phyloP scores from a whole-genome alignment of 169 alveolate genomes.

The Theileria annulata region DNA sequence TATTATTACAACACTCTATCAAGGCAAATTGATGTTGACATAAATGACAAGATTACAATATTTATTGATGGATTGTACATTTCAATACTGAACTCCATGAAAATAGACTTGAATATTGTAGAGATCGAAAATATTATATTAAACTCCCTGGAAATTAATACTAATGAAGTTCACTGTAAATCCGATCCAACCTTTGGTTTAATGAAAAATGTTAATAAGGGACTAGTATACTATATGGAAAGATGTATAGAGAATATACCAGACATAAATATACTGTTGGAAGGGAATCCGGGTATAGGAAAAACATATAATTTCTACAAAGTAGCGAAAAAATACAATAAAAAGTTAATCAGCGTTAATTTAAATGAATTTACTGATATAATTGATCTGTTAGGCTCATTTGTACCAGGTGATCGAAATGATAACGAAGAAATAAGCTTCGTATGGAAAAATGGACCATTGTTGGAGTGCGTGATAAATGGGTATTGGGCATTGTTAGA shows the following conservation, averaged over 20 bases:
- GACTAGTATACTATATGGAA: conserved; percentile 60
- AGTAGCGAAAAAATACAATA: conserved; percentile 85
- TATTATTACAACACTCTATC: not conserved
- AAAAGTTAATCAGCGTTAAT: conserved; percentile 88
- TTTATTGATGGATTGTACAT: conserved; percentile 7
- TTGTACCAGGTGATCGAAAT: conserved; percentile 72
- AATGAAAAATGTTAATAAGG: not conserved
- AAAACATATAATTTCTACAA: conserved; percentile 93
- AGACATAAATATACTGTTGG: conserved; percentile 91
- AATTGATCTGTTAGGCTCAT: conserved; percentile 89
- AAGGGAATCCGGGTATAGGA: conserved; percentile 99
- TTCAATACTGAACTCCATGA: conserved; percentile 7
- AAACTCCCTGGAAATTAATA: not conserved
- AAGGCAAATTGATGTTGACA: not conserved
- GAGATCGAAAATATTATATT: conserved; percentile 13
- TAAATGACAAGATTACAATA: not conserved
- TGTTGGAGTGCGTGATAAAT: conserved; percentile 92
- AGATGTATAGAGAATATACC: conserved; percentile 27
- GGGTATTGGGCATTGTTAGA: conserved; percentile 99
- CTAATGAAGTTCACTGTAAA: not conserved
- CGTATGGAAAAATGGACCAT: conserved; percentile 97
- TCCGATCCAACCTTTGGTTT: not conserved
- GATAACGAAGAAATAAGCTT: conserved; percentile 20
- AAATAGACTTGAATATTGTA: not conserved
- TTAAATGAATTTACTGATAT: conserved; percentile 96